phyloP scores from a whole-genome alignment of 331 rosid species.

The Ulmus americana region DNA sequence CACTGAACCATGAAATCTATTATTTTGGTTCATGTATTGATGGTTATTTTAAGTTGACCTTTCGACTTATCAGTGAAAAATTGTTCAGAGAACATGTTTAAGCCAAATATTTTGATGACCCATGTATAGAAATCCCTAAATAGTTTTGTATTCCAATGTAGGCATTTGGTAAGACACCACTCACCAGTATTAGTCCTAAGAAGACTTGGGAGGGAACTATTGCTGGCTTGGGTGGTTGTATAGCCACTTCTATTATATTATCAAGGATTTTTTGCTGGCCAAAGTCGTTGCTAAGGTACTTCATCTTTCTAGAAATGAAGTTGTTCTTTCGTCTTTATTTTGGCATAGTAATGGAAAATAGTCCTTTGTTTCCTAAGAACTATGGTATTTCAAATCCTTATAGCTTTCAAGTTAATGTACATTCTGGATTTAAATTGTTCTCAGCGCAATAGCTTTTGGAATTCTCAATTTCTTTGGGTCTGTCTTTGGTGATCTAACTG shows the following conservation, averaged over 20 bases:
- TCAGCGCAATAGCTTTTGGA: conserved; percentile 76
- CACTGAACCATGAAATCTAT: background rate
- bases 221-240: conserved; percentile 82
- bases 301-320: conserved; percentile 11
- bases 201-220: conserved; percentile 93
- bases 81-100: background rate
- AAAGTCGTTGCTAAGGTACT: conserved; percentile 58
- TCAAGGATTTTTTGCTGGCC: conserved; percentile 83
- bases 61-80: background rate
- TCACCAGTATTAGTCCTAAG: conserved; percentile 56
- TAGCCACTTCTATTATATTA: conserved; percentile 60
- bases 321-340: background rate
- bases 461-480: conserved; percentile 74
- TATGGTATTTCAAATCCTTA: too few species aligned
- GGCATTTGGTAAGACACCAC: conserved; percentile 81
- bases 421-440: conserved; percentile 10
- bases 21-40: background rate
- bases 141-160: conserved; percentile 30
- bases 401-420: background rate
- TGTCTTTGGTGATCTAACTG: conserved; percentile 90
- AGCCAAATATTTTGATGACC: background rate
- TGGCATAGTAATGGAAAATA: background rate
- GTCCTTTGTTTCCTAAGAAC: too few species aligned
- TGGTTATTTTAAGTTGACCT: background rate
- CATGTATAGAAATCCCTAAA: background rate